Conservation (phyloP, 345 rosid species). For the Bruguiera parviflora region DNA sequence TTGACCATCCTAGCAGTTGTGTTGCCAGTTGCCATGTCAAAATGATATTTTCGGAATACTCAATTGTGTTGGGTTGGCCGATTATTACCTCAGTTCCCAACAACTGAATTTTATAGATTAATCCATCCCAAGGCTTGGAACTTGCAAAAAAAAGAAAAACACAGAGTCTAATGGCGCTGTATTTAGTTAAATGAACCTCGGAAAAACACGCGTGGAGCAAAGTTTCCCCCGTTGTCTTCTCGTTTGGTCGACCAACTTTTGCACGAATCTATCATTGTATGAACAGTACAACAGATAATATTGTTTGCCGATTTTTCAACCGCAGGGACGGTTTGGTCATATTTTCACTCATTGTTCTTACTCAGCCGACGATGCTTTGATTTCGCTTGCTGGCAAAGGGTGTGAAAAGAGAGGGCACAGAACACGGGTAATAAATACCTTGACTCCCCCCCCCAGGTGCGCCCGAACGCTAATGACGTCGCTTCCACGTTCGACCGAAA, state of each 20-base stretch:
- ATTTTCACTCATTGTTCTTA: too few relatives aligned
- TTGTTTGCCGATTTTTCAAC: not conserved
- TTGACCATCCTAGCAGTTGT: too few relatives aligned
- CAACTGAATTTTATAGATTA: too few relatives aligned
- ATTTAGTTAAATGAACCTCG: not conserved
- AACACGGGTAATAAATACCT: not conserved
- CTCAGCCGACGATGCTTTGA: too few relatives aligned
- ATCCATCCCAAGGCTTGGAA: too few relatives aligned
- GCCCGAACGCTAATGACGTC: not conserved
- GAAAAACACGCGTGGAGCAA: not conserved
- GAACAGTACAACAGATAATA: too few relatives aligned
- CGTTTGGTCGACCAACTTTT: conserved; percentile 11
- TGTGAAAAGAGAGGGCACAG: not conserved
- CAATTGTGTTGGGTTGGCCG: too few relatives aligned
- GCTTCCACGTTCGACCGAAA: not conserved
- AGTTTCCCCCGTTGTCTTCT: conserved; percentile 7
- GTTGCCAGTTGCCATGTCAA: too few relatives aligned
- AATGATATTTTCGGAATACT: too few relatives aligned
- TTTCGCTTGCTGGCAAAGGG: not conserved
- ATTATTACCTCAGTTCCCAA: too few relatives aligned
- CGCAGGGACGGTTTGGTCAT: not conserved
- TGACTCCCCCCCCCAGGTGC: not conserved
- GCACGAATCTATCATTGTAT: not conserved
- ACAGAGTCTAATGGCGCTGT: too few relatives aligned
- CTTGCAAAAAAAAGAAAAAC: too few relatives aligned